Evolutionary conservation across 2,329 filamentous ascomycete species (phyloP).

Genomic region (Elsinoe batatas): DNA sequence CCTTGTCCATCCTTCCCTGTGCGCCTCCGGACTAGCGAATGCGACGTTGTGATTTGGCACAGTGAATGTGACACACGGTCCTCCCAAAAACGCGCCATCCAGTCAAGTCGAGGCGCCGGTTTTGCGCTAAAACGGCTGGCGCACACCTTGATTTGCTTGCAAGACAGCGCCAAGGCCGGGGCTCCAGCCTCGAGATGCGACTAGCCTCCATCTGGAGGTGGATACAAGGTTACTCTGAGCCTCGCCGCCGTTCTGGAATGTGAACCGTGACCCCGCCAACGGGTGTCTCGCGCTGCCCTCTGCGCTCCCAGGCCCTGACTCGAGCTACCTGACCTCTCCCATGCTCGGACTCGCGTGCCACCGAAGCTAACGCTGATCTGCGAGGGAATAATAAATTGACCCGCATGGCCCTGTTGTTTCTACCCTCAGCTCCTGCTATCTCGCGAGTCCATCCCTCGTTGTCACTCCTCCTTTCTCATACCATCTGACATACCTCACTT

Average conservation of each 20-base stretch:
- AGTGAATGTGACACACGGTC: slow-evolving; percentile 13
- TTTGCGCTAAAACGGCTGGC: neutral
- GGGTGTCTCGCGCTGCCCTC: neutral
- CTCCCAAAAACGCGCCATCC: slow-evolving; percentile 9
- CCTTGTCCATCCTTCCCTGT: neutral
- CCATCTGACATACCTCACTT: neutral
- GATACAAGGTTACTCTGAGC: neutral
- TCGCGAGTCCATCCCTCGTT: neutral
- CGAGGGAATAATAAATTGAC: slow-evolving; percentile 9
- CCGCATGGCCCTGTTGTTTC: neutral
- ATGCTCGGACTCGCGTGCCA: slow-evolving; percentile 7
- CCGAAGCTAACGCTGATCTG: slow-evolving; percentile 3
- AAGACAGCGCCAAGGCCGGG: slow-evolving; percentile 4
- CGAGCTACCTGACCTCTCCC: neutral
- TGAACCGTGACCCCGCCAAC: slow-evolving; percentile 13
- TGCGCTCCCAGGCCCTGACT: neutral
- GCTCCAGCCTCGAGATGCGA: slow-evolving; percentile 11
- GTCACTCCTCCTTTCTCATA: neutral
- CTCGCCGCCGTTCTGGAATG: slow-evolving; percentile 14
- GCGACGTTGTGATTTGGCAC: slow-evolving; percentile 11
- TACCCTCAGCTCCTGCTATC: neutral
- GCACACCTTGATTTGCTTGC: slow-evolving; percentile 9
- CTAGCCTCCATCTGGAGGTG: neutral
- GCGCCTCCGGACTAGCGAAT: slow-evolving; percentile 8
- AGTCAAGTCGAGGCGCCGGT: slow-evolving; percentile 6